Evolutionary conservation across 208 protist species (phyloP).

Genomic region (Trypanosoma lewisi): DNA sequence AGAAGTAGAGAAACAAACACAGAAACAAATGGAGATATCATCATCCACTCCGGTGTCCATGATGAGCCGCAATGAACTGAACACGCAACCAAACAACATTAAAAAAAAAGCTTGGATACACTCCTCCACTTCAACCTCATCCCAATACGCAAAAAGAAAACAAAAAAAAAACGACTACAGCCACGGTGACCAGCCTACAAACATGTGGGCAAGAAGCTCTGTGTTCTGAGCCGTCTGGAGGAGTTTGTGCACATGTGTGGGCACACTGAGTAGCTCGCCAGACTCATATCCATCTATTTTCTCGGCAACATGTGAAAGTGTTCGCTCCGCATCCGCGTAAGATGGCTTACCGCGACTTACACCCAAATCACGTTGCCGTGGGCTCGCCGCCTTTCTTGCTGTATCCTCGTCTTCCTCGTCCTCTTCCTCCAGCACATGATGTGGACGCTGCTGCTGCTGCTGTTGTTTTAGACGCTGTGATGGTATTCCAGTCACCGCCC

Average conservation of each 20-base stretch:
- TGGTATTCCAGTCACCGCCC: constrained; percentile 54
- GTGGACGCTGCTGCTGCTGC: neutral
- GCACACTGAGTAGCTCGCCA: constrained; percentile 57
- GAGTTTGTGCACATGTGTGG: constrained; percentile 70
- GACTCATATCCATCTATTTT: constrained; percentile 87
- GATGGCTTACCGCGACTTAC: constrained; percentile 28
- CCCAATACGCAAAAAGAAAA: too few relatives aligned
- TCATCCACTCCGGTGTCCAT: too few relatives aligned
- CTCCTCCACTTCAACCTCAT: too few relatives aligned
- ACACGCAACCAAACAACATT: too few relatives aligned
- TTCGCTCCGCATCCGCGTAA: constrained; percentile 67
- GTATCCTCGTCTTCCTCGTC: constrained; percentile 9
- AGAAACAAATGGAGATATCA: constrained; percentile 11
- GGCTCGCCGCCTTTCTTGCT: neutral
- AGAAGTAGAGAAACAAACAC: neutral
- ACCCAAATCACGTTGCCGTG: constrained; percentile 26
- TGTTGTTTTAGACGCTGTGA: neutral
- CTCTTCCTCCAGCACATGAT: neutral
- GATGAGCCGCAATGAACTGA: too few relatives aligned
- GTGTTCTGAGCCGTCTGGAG: constrained; percentile 65
- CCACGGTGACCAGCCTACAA: constrained; percentile 84
- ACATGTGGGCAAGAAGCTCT: constrained; percentile 65
- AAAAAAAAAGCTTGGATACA: too few relatives aligned
- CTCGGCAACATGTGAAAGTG: constrained; percentile 69
- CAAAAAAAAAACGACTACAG: constrained; percentile 34